phyloP scores from a whole-genome alignment of 441 rosid genomes.

The Adansonia gregorii region DNA sequence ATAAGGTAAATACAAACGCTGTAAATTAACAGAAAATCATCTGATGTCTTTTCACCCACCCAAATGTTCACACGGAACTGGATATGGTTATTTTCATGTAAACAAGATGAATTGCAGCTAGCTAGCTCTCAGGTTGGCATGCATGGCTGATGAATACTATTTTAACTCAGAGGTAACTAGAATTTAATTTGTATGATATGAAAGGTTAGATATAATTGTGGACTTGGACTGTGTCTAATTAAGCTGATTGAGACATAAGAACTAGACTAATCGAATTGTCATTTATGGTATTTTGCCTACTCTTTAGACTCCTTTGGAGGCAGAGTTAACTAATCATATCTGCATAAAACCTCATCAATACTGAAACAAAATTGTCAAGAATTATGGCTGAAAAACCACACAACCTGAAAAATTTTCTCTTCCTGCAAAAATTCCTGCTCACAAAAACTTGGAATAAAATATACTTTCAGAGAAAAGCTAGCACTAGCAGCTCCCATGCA shows the following conservation, averaged over 20 bases:
- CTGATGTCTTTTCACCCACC: neutral
- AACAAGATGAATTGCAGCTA: neutral
- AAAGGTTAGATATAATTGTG: neutral
- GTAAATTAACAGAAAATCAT: neutral
- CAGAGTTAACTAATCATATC: neutral
- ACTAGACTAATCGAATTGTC: neutral
- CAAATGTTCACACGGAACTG: neutral
- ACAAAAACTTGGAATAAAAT: slow-evolving; percentile 6
- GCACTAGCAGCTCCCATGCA: neutral
- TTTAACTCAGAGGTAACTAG: neutral
- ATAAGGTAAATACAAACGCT: too few species aligned
- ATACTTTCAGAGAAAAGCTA: slow-evolving; percentile 18
- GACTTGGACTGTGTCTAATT: neutral
- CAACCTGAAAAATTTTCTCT: neutral
- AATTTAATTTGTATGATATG: too few species aligned
- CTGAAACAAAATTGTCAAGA: neutral
- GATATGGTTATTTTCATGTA: neutral
- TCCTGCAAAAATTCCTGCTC: slow-evolving; percentile 2
- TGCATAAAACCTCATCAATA: neutral
- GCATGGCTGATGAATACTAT: neutral
- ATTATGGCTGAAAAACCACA: slow-evolving; percentile 23
- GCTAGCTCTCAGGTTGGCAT: neutral
- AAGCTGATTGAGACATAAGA: slow-evolving; percentile 1
- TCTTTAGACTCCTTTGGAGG: neutral
- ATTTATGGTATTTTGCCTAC: neutral